Evolutionary conservation across 805 yeast genomes (phyloP), one percentile per base, ranked within the genome.

Genomic region (Lachancea lanzarotensis): DNA sequence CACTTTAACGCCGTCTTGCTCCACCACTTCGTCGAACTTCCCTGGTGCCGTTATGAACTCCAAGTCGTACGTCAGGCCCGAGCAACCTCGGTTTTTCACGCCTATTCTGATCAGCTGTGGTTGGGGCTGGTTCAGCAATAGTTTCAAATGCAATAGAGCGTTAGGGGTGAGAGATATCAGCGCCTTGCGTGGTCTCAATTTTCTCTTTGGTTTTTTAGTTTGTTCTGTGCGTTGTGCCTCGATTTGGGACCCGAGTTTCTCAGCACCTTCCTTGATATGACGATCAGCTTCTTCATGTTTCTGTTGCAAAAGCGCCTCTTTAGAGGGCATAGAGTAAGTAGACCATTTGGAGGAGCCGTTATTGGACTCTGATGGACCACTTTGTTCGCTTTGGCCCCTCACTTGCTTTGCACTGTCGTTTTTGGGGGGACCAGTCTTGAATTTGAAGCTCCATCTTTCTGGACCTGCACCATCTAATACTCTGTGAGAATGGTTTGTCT

Each of bases 21-120:
- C 87, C 9, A 93, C 87, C 47, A 83, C 72, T 67, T 93, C 98
- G 65, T 93, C 98, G 58, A 91, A 93, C 68, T 89, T 88, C n/a
- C 90, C 96, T 8, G 97, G 91, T 60, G 78, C 74, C 25, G 80
- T 76, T 34, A 93, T 96, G 67, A 93, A 93, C 60, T 89, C 96
- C 51, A 93, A 70, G 65, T 89, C 83, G 65, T 93, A 93, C 0
- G 95, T 81, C 48, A 93, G 74, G 0, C 98, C 98, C 0, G 98
- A 91, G 65, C 98, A 93, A 3, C 98, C 98, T 60, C 98, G 75
- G 67, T 93, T 93, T 52, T 79, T 79, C n/a, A 95, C 98, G 13
- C 97, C 95, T 12, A 93, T 82, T 55, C 97, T 76, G 39, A 93
- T 87, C 57, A 88, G 72, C 67, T 91, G 80, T 11, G 98, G 98